Evolutionary conservation across 305 asterid genomes (phyloP), one percentile per base, ranked within the genome.

Genomic region (Fraxinus velutina): DNA sequence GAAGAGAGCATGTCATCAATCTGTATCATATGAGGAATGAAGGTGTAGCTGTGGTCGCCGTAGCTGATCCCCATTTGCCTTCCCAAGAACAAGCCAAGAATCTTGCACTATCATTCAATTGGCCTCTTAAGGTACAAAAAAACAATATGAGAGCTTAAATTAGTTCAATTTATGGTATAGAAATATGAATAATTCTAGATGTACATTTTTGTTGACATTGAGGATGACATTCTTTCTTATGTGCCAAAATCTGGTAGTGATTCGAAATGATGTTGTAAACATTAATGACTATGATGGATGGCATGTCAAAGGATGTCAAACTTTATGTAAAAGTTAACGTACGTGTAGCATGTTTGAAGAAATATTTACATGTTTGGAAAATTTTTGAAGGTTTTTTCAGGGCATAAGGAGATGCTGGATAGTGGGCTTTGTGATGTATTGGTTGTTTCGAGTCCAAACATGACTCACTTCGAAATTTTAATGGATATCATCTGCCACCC

Each of bases 1-100:
- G 99, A 78, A 92, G 96, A 88, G 99, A 96, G 85, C 98, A 94
- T 86, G 90, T 96, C 60, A 88, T 92, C 80, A 96, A 96, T 85
- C 92, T 96, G 2, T 60, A 89, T 82, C 96, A 96, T 85, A 96
- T 96, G 75, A 87, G 82, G 80, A 66, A 47, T 29, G 88, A 93
- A 82, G 94, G 92, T 50, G 95, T 88, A 62, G 87, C 91, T 76
- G 99, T 96, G 70, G 98, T 93, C n/a, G 90, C 93, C 88, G 82
- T 94, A 36, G 97, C 97, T 29, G 98, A 96, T 83, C 98, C 99
- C 68, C 95, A 96, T 81, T 32, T 87, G 8, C 95, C 97, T 84
- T 96, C 99, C 19, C 97, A 89, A 76, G 85, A 89, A 37, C 86
- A 84, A 73, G 93, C 97, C 10, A 86, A 78, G 24, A 50, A 55